These are phyloP conservation scores for Amphicarpaea edgeworthii DNA, from an alignment of 306 rosid genomes.

Conservation along the genomic window DNA sequence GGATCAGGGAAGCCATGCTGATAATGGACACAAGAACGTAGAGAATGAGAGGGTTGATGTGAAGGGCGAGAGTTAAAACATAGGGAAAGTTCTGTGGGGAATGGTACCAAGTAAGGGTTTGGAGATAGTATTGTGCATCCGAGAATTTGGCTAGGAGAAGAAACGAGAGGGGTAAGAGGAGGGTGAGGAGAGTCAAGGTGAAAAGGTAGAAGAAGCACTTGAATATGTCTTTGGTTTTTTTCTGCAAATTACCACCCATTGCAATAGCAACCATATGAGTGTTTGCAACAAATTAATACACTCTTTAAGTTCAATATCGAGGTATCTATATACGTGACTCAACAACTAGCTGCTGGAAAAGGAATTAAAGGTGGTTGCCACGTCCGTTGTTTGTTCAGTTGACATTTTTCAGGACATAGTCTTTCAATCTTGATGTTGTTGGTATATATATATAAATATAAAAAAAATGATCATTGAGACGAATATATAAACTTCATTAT, in stretches of 20 bases:
- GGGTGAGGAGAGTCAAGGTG: constrained; percentile 67
- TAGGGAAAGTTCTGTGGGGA: constrained; percentile 1
- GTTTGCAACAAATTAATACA: no score
- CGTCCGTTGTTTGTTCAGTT: constrained; percentile 56
- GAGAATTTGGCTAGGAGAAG: constrained; percentile 73
- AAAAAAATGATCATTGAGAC: neutral
- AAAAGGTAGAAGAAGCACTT: constrained; percentile 51
- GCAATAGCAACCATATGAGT: neutral
- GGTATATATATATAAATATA: neutral
- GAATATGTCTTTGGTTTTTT: constrained; percentile 46
- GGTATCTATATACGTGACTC: constrained; percentile 41
- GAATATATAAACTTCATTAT: neutral
- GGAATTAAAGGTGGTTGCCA: constrained; percentile 60
- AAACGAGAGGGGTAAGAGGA: constrained; percentile 80
- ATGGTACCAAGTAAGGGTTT: constrained; percentile 31
- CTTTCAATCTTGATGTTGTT: neutral
- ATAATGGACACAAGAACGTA: constrained; percentile 57
- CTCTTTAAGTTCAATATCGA: constrained; percentile 4
- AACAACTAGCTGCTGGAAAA: constrained; percentile 36
- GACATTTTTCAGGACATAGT: constrained; percentile 46
- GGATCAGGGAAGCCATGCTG: constrained; percentile 55
- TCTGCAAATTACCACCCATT: constrained; percentile 40
- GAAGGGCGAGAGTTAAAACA: constrained; percentile 47
- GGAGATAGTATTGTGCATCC: constrained; percentile 49
- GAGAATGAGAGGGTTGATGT: constrained; percentile 56